Conservation (phyloP, 768 basidiomycete species). For the Leccinum broughii region DNA sequence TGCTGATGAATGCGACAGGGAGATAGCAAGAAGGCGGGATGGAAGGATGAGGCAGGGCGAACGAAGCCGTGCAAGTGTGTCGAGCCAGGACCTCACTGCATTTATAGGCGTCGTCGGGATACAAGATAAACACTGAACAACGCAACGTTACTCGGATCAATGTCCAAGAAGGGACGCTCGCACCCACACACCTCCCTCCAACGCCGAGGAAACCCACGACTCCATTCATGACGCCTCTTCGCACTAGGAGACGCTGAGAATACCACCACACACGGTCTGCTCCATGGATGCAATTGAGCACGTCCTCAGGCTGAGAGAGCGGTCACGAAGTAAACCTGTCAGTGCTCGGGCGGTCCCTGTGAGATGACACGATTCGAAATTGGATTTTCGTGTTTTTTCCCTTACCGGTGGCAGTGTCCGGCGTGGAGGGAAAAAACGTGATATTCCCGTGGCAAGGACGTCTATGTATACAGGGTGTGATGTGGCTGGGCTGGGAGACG, state of each 20-base stretch:
- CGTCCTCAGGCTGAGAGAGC: background rate
- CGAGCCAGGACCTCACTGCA: background rate
- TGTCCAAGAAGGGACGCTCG: background rate
- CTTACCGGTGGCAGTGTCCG: background rate
- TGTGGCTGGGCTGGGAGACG: background rate
- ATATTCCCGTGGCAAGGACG: background rate
- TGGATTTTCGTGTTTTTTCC: background rate
- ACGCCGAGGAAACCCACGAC: background rate
- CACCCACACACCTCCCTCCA: background rate
- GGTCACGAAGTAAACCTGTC: background rate
- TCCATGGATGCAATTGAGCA: background rate
- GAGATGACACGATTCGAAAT: background rate
- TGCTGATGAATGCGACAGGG: background rate
- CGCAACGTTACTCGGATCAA: background rate
- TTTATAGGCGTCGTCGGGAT: background rate
- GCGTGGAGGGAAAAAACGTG: background rate
- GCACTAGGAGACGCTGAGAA: background rate
- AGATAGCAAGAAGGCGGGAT: background rate
- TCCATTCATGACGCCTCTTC: background rate
- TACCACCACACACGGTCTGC: background rate
- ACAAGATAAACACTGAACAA: background rate
- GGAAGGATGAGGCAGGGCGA: background rate
- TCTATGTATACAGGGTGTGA: background rate
- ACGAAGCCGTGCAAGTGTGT: background rate
- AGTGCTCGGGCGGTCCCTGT: background rate